Percentiles rank a stretch among this genome's conserved stretches.
phyloP scores from a whole-genome alignment of 805 yeast genomes.

The Tanozyma kutaoensis region DNA sequence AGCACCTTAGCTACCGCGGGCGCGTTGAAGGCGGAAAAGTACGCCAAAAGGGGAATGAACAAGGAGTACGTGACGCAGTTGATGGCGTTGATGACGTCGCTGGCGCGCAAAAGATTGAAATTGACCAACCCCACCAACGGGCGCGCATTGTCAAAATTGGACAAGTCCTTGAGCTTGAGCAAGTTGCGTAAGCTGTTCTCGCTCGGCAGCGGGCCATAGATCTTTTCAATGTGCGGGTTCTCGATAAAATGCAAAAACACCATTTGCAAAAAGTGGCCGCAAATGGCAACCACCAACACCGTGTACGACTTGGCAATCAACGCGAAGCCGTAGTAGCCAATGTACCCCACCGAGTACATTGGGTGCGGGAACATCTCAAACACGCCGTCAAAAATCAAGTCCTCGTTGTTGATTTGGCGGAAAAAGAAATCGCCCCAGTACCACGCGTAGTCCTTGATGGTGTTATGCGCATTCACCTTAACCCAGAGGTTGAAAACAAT shows the following conservation, averaged over 20 bases:
- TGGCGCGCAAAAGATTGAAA: slow-evolving; percentile 49
- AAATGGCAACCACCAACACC: slow-evolving; percentile 51
- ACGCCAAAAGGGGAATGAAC: slow-evolving; percentile 26
- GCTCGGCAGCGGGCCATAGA: slow-evolving; percentile 41
- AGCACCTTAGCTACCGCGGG: slow-evolving; percentile 7
- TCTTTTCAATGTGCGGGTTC: slow-evolving; percentile 78
- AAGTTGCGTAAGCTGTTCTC: slow-evolving; percentile 21
- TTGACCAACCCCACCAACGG: slow-evolving; percentile 51
- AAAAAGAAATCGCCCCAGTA: slow-evolving; percentile 93
- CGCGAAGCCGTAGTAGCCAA: slow-evolving; percentile 79
- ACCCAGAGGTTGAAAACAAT: slow-evolving; percentile 74
- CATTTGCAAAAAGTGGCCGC: slow-evolving; percentile 72
- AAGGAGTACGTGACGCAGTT: slow-evolving; percentile 27
- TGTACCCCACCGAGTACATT: slow-evolving; percentile 82
- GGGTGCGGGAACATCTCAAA: slow-evolving; percentile 88
- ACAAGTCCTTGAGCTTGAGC: slow-evolving; percentile 35
- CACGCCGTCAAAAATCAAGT: slow-evolving; percentile 76
- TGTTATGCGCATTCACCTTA: slow-evolving; percentile 76
- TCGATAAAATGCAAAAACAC: slow-evolving; percentile 62
- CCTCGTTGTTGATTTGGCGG: slow-evolving; percentile 46
- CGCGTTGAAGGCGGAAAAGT: slow-evolving; percentile 12
- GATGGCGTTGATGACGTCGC: slow-evolving; percentile 41
- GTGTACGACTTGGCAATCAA: slow-evolving; percentile 63
- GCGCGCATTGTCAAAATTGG: slow-evolving; percentile 23
- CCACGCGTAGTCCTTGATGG: slow-evolving; percentile 87